These are phyloP conservation scores for Cryomyces antarcticus DNA, from an alignment of 495 filamentous ascomycete genomes.

Conservation along the genomic window DNA sequence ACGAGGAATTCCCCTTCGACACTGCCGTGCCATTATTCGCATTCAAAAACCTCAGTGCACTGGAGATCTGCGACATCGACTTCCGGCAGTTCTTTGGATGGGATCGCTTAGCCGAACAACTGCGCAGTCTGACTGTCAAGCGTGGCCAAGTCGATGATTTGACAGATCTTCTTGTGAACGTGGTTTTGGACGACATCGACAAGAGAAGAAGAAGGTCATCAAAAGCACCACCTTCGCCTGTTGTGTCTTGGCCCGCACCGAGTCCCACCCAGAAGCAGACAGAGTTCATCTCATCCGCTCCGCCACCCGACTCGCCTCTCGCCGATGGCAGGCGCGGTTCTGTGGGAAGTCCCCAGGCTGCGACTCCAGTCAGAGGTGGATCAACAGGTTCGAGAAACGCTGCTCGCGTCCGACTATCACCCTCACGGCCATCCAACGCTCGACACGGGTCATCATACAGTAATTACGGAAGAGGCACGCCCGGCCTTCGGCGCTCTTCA, in stretches of 20 bases:
- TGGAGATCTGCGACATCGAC: conserved; percentile 89
- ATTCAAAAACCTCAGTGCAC: conserved; percentile 85
- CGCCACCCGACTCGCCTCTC: conserved; percentile 46
- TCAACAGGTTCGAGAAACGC: conserved; percentile 26
- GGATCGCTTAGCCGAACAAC: conserved; percentile 80
- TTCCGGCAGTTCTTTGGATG: conserved; percentile 94
- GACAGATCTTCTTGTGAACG: conserved; percentile 68
- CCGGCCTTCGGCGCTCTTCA: conserved; percentile 68
- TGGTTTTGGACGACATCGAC: conserved; percentile 92
- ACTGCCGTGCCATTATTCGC: conserved; percentile 86
- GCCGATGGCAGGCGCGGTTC: conserved; percentile 23
- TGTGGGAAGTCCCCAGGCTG: conserved; percentile 17
- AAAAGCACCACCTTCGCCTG: conserved; percentile 63
- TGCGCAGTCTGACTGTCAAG: conserved; percentile 77
- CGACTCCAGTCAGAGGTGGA: conserved; percentile 26
- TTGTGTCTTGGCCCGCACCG: conserved; percentile 39
- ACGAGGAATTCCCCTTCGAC: conserved; percentile 96
- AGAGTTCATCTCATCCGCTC: conserved; percentile 35
- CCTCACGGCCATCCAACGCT: conserved; percentile 50
- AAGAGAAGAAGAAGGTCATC: conserved; percentile 70
- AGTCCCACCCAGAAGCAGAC: conserved; percentile 36
- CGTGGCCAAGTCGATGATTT: conserved; percentile 76
- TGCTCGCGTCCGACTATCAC: conserved; percentile 44
- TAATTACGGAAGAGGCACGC: conserved; percentile 32
- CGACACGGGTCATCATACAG: conserved; percentile 40